Base-by-base conservation (phyloP, 2,329 filamentous ascomycete genomes). In the Diplodia intermedia region DNA sequence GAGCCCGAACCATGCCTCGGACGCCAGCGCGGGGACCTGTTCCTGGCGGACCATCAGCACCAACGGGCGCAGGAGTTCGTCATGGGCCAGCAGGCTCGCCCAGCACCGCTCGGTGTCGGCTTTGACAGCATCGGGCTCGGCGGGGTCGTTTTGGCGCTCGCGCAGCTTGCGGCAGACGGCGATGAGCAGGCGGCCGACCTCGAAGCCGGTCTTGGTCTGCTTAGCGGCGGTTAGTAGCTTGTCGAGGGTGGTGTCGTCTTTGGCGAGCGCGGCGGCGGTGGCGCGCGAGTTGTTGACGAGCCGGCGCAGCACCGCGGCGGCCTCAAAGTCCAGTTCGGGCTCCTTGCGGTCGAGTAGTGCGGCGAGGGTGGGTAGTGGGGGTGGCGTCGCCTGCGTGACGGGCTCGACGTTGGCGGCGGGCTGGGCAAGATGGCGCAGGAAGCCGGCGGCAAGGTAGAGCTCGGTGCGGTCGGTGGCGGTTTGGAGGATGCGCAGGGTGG, bases 271-370 rank as follows among this genome's bases (percentile, higher is more conserved):
- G 9, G n/a, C 50, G 15, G 66, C 52, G 29, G 40, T 65, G 36
- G 18, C 29, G 40, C 15, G 38, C 9, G 66, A 68, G 60, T 68
- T 29, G 66, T 68, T 68, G 49, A 56, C 60, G 72, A 83, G 83
- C 0, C 77, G 82, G 4, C 81, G 77, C 0, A 80, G 79, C 12
- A 82, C 77, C 12, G 78, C 77, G 0, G 77, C 81, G 11, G 83
- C 69, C 65, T 84, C 82, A 69, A 83, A 84, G 47, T 77, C 66
- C 20, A 68, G 40, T 36, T 68, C 57, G 4, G 57, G 40, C 20
- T 55, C 36, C 11, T 36, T 38, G 18, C 54, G 23, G 23, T n/a
- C 26, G 18, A 68, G 52, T 12, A 68, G 66, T 6, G 52, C 47
- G 33, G 60, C 40, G 50, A 49, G 26, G 1, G 52, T 52, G n/a